Evolutionary conservation across 2,329 filamentous ascomycete genomes (phyloP).

Genomic region (Diaporthe citri): DNA sequence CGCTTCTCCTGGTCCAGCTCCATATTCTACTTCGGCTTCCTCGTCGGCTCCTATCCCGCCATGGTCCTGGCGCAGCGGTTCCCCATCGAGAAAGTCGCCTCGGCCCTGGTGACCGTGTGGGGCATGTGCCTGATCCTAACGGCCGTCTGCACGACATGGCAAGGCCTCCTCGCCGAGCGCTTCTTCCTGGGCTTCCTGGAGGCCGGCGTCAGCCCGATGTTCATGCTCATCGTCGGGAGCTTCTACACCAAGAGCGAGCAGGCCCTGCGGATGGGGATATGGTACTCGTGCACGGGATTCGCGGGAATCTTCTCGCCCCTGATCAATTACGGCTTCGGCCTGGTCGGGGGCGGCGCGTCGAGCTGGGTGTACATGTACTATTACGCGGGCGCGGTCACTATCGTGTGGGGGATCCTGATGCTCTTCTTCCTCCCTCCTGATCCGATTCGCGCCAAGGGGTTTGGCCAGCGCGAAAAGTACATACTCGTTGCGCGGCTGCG

Average conservation of each 20-base stretch:
- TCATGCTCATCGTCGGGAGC: constrained; percentile 63
- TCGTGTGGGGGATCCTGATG: constrained; percentile 51
- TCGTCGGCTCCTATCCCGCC: constrained; percentile 60
- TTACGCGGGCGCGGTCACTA: constrained; percentile 55
- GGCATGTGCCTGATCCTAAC: constrained; percentile 54
- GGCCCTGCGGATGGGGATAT: constrained; percentile 54
- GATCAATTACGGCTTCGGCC: constrained; percentile 62
- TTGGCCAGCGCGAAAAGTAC: constrained; percentile 41
- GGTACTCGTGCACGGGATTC: constrained; percentile 59
- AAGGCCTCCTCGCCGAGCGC: constrained; percentile 57
- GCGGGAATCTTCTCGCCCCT: constrained; percentile 59
- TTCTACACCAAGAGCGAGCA: constrained; percentile 59
- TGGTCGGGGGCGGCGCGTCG: constrained; percentile 53
- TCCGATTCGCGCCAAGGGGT: constrained; percentile 51
- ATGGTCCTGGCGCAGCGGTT: constrained; percentile 56
- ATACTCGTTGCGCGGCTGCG: constrained; percentile 43
- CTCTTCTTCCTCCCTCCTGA: constrained; percentile 41
- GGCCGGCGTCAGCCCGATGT: constrained; percentile 67
- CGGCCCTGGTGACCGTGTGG: constrained; percentile 52
- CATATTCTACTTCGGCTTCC: constrained; percentile 64
- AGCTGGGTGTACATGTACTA: constrained; percentile 59
- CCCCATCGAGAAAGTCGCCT: constrained; percentile 60
- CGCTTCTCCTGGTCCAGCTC: constrained; percentile 58
- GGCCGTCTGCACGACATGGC: constrained; percentile 52
- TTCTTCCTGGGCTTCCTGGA: constrained; percentile 71